phyloP scores from a whole-genome alignment of 805 yeast species.

The Spathaspora girioi region DNA sequence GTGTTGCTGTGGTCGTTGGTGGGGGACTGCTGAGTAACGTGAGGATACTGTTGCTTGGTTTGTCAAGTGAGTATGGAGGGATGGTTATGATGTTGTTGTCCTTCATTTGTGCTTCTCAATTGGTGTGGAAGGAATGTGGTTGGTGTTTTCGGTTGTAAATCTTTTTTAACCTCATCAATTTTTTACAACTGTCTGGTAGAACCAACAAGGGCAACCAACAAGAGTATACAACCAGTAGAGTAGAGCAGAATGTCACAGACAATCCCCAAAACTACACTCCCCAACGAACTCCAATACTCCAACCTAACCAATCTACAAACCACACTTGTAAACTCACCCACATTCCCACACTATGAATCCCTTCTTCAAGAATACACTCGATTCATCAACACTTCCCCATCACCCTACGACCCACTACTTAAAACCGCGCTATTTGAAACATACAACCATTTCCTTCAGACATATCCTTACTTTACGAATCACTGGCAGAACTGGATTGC shows the following conservation, averaged over 20 bases:
- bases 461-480: conserved; percentile 54
- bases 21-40: background rate
- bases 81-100: background rate
- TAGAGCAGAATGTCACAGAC: background rate
- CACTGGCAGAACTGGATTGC: conserved; percentile 65
- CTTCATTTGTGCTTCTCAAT: too few species aligned
- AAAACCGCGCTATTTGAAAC: conserved; percentile 3
- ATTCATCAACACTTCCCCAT: conserved; percentile 7
- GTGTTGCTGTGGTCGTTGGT: background rate
- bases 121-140: too few species aligned
- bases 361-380: conserved; percentile 28
- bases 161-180: background rate
- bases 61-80: background rate
- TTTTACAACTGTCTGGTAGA: too few species aligned
- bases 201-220: too few species aligned
- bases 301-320: background rate
- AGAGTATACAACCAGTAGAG: too few species aligned
- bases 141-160: background rate
- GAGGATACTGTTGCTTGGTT: background rate
- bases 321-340: background rate
- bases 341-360: conserved; percentile 35
- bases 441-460: conserved; percentile 1
- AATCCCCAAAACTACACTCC: background rate
- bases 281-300: background rate
- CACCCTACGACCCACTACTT: background rate